Evolutionary conservation across 345 rosid species (phyloP), one percentile per base, ranked within the genome.

Genomic region (Gossypium australe): DNA sequence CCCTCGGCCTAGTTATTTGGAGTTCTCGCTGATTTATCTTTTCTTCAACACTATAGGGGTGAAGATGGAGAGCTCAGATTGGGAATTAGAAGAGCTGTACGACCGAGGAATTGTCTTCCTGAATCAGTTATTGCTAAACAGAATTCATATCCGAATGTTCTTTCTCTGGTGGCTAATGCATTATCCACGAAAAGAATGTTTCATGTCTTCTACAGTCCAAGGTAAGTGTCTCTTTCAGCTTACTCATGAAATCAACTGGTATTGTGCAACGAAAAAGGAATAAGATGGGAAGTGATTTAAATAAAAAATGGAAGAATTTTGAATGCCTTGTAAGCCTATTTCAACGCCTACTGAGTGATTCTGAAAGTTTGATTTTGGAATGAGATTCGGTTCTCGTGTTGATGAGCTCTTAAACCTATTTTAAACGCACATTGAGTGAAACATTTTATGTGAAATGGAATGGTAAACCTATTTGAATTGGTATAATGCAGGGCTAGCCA

Each of bases 21-120:
- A 59, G 34, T 48, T 49, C 17, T 13, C 10, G 6, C 29, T 77
- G 92, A 83, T 84, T 87, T 74, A 74, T 17, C 4, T 16, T 49
- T 41, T 17, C 24, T 11, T 61, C 18, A 2, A 56, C 29, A 34
- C 77, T 47, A 48, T 85, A 96, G 99, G 89, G 99, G 97, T 3
- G 92, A 89, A 43, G 96, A 92, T 79, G 99, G 98, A 76, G 95
- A 89, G 57, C 78, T 96, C 78, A 90, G 99, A 67, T 78, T 96
- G 25, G 99, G 99, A 67, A 87, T 96, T 48, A 83, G 99, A 80
- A 87, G 99, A 85, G 97, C 97, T 55, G 78, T 85, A 61, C 97
- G 91, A 76, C 87, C 86, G 9, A 89, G 91, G 85, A 79, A 83
- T 16, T 76, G 79, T 83, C 90, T 92, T 85, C 98, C 97, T 60